Evolutionary conservation across 768 basidiomycete genomes (phyloP), one percentile per base, ranked within the genome.

Genomic region (Tubosaeta sp.): DNA sequence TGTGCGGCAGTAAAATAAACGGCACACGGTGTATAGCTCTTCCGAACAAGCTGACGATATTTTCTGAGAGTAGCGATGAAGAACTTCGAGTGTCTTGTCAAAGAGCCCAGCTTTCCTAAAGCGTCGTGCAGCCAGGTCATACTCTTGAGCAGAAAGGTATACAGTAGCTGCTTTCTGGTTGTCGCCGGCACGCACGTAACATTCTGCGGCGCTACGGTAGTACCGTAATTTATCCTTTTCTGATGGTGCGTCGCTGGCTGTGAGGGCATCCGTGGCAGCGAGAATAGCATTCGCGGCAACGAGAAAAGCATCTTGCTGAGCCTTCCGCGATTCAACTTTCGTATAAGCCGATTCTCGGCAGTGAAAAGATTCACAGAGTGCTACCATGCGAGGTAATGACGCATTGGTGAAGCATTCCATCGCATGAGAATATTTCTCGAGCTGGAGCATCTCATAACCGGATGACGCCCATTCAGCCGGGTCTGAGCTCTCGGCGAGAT

Each of bases 341-440:
- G 59, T 49, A 40, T 73, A 67, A 9, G 84, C 84, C 24, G 72
- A 61, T 54, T 81, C 76, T 49, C 81, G 76, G 6, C 82, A 71
- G 44, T 75, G 70, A 55, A 80, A 84, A 0, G 84, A 79, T 8
- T 75, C 54, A 2, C 82, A 73, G 12, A 83, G 71, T 3, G 63
- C 70, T 12, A 66, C 74, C 62, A 83, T 72, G 13, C 72, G 71
- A 0, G 54, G 63, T 39, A 71, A 58, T 2, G 54, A 64, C 1
- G 84, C 84, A 3, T 76, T 72, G 41, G 75, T 71, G 36, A 76
- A 83, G 47, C 79, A 79, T 44, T 78, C 71, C 69, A 72, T 75
- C 0, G 84, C 81, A 53, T 84, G 79, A 3, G 69, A 58, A 54
- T 78, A 85, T 25, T 52, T 62, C 41, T 65, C 59, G 16, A 67